phyloP scores from a whole-genome alignment of 257 asterid species.

The Solanum clarkiae region DNA sequence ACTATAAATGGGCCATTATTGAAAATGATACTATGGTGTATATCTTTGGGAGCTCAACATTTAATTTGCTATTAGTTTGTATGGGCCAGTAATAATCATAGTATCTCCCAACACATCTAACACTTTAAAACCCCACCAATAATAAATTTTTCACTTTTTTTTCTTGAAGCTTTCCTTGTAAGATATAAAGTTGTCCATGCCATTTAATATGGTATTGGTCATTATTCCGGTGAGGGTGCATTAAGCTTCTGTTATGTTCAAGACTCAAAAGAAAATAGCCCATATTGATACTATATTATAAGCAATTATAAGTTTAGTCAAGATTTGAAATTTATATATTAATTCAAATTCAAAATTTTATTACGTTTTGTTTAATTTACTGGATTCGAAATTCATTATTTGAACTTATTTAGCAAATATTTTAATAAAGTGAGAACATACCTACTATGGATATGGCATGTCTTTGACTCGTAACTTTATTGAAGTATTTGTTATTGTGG shows the following conservation, averaged over 20 bases:
- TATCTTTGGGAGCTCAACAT: background rate
- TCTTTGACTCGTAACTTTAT: too few relatives aligned
- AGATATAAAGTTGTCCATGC: background rate
- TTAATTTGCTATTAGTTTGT: background rate
- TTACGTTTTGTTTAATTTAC: background rate
- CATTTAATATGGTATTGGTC: background rate
- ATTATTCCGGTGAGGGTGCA: background rate
- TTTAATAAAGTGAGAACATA: background rate
- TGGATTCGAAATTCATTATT: background rate
- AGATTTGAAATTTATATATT: too few relatives aligned
- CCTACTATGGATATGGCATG: background rate
- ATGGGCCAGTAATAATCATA: background rate
- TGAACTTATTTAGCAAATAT: background rate
- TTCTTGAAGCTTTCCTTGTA: background rate
- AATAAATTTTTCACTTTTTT: background rate
- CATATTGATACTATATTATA: background rate
- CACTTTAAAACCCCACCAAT: background rate
- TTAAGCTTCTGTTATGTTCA: background rate
- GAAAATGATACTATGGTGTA: background rate
- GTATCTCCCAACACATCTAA: background rate
- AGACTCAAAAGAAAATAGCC: background rate
- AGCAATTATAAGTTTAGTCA: too few relatives aligned
- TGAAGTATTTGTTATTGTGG: too few relatives aligned
- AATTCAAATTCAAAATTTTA: too few relatives aligned
- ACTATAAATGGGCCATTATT: background rate